Evolutionary conservation across 345 rosid genomes (phyloP).

Genomic region (Camelina neglecta): DNA sequence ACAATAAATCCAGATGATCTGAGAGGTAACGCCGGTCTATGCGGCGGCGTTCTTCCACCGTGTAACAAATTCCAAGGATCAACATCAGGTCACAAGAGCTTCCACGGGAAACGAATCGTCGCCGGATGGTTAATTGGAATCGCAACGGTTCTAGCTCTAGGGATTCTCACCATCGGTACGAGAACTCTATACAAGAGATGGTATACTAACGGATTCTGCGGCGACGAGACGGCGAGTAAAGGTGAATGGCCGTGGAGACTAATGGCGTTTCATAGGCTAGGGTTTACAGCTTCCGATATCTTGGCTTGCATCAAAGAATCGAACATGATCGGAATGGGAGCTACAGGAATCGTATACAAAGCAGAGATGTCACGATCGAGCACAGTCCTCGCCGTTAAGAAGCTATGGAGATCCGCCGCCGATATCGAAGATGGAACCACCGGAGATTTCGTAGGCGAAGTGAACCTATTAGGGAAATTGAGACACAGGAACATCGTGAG

Average conservation of each 20-base stretch:
- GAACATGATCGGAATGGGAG: slow-evolving; percentile 89
- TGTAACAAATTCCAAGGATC: slow-evolving; percentile 52
- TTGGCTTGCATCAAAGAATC: slow-evolving; percentile 76
- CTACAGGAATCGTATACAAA: slow-evolving; percentile 85
- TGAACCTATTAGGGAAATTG: slow-evolving; percentile 78
- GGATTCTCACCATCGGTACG: slow-evolving; percentile 51
- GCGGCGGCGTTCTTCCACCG: slow-evolving; percentile 80
- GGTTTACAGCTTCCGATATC: slow-evolving; percentile 76
- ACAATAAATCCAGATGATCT: slow-evolving; percentile 83
- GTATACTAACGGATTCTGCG: slow-evolving; percentile 59
- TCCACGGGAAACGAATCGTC: slow-evolving; percentile 59
- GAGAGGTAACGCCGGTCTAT: slow-evolving; percentile 73
- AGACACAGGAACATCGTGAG: slow-evolving; percentile 93
- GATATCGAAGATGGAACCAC: slow-evolving; percentile 68
- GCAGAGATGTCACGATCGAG: slow-evolving; percentile 64
- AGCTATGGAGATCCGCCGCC: slow-evolving; percentile 77
- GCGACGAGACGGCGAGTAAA: slow-evolving; percentile 53
- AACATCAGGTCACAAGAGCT: slow-evolving; percentile 46
- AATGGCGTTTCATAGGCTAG: slow-evolving; percentile 89
- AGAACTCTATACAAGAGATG: slow-evolving; percentile 59
- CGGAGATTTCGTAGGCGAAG: slow-evolving; percentile 79
- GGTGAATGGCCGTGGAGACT: slow-evolving; percentile 96
- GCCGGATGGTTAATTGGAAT: slow-evolving; percentile 72
- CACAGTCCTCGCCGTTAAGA: slow-evolving; percentile 79
- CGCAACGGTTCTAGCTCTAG: slow-evolving; percentile 59